Evolutionary conservation across 1,284 basidiomycete genomes (phyloP), one percentile per base, ranked within the genome.

Genomic region (Naganishia albida): DNA sequence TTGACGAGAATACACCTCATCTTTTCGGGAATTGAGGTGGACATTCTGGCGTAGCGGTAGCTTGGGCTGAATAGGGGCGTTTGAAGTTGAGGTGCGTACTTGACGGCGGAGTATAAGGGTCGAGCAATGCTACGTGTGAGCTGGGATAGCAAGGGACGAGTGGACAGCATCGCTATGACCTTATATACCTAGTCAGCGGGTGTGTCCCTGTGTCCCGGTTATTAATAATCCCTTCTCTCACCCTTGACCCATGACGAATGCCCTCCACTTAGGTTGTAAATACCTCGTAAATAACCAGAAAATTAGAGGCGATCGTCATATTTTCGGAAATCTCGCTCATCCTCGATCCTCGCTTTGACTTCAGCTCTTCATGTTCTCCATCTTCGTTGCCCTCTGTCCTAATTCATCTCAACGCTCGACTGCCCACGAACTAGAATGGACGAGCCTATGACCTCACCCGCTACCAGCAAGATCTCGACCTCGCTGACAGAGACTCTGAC

Each of bases 1-100:
- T 90, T 90, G 77, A 96, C 84, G 44, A 92, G 82, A 54, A 96
- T 82, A 34, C 90, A 91, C 66, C 85, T 87, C 93, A 95, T 96
- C 50, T 71, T 75, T 1, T 71, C 67, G 25, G 73, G 73, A 15
- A 73, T 62, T 2, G 55, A 39, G 46, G 44, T 62, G 23, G 65
- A 56, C 57, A 60, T 60, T 23, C 46, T 25, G 46, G 46, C 46
- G 39, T 25, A 48, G 12, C 28, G 57, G 39, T 40, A 34, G 23
- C 3, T 18, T 38, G 18, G 2, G 30, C 16, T 34, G 30, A 38
- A 20, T 7, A 12, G 18, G n/a, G 51, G 34, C 7, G 34, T 12
- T 18, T 30, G 16, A 18, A 39, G 34, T 38, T 16, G 28, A 18
- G 30, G 8, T 15, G 28, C 34, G 51, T 48, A 48, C 16, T n/a